Percentiles rank a stretch among this genome's conserved stretches.
Evolutionary conservation across 257 asterid species (phyloP).

Genomic region (Echium plantagineum): DNA sequence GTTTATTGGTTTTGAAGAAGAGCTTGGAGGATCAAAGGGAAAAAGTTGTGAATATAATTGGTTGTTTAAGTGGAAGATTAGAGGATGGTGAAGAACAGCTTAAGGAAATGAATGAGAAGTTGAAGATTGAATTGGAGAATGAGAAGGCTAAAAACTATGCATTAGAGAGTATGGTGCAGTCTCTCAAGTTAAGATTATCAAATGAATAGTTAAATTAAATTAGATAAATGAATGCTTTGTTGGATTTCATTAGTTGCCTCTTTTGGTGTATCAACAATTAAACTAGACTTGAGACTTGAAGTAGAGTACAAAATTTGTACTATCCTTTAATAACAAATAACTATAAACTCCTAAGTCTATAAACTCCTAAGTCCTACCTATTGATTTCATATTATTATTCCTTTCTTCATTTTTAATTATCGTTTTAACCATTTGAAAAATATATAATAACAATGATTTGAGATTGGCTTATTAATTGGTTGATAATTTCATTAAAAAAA

Average conservation of each 20-base stretch:
- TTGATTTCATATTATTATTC: no score
- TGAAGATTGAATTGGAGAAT: conserved; percentile 41
- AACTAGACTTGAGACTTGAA: background rate
- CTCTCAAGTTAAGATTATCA: conserved; percentile 29
- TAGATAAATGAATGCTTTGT: no score
- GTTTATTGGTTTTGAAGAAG: conserved; percentile 32
- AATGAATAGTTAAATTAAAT: conserved; percentile 14
- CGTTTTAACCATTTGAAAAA: no score
- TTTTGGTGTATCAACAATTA: background rate
- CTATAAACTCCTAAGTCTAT: no score
- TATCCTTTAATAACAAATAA: no score
- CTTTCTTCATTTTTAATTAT: no score
- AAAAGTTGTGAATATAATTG: conserved; percentile 38
- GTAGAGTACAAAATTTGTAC: background rate
- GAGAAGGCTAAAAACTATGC: conserved; percentile 43
- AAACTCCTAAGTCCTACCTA: no score
- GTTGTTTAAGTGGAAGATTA: conserved; percentile 21
- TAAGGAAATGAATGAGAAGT: conserved; percentile 31
- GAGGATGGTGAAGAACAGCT: conserved; percentile 29
- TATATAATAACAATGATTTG: no score
- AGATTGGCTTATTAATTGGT: no score
- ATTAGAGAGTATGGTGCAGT: conserved; percentile 41
- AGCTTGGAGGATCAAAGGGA: conserved; percentile 49
- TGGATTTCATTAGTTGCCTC: background rate
- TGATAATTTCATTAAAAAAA: no score